These are phyloP conservation scores for Papiliotrema fonsecae DNA, from an alignment of 1,284 basidiomycete genomes.

Conservation along the genomic window DNA sequence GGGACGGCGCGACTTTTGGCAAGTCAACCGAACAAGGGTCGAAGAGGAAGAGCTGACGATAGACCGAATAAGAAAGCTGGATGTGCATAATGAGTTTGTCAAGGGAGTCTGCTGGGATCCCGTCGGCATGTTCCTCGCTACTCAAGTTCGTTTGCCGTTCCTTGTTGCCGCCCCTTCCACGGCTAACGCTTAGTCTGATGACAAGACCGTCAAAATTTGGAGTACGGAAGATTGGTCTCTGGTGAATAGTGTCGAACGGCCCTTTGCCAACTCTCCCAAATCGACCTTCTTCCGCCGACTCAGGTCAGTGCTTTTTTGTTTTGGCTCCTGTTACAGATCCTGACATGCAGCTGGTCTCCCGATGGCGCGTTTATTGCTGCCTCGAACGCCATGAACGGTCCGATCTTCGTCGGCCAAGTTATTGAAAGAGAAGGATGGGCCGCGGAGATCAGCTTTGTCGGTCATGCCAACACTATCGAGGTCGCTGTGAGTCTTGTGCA, in stretches of 20 bases:
- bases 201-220: conserved; percentile 95
- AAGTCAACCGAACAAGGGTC: conserved; percentile 19
- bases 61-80: conserved; percentile 78
- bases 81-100: conserved; percentile 90
- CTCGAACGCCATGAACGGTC: conserved; percentile 95
- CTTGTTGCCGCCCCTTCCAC: no score
- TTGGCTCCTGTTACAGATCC: no score
- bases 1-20: conserved; percentile 87
- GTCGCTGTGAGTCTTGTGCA: conserved; percentile 64
- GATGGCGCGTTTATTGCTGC: conserved; percentile 97
- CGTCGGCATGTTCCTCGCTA: conserved; percentile 90
- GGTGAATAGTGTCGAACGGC: conserved; percentile 77
- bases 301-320: conserved; percentile 59
- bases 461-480: conserved; percentile 96
- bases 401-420: conserved; percentile 94
- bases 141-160: no score
- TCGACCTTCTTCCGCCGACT: conserved; percentile 91
- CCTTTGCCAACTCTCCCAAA: conserved; percentile 89
- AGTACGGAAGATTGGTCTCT: conserved; percentile 85
- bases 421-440: conserved; percentile 83
- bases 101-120: conserved; percentile 99
- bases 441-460: conserved; percentile 86
- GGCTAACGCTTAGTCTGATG: conserved; percentile 96
- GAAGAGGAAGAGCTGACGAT: not conserved
- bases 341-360: conserved; percentile 78